Conservation (phyloP, 2,329 filamentous ascomycete species). For the Exserohilum turcica region DNA sequence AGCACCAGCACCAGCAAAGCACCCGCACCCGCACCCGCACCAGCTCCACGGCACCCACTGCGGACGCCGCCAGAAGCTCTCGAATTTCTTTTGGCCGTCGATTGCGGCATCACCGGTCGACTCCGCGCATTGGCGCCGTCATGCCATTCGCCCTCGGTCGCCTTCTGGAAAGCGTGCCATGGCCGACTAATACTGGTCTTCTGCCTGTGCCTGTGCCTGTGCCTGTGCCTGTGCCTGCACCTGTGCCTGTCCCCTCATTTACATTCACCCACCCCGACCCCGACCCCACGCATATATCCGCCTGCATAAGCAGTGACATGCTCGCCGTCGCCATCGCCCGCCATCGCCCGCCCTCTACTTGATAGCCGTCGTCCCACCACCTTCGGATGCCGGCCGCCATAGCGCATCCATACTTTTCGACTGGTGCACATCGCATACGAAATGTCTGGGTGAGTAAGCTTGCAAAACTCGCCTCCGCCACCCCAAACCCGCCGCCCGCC, state of each 20-base stretch:
- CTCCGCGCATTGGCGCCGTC: constrained; percentile 4
- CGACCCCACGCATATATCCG: constrained; percentile 23
- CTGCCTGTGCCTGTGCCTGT: not conserved
- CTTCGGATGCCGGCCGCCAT: constrained; percentile 17
- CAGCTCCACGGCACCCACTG: not conserved
- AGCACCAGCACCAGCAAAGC: not conserved
- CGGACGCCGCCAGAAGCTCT: constrained; percentile 3
- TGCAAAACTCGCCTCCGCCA: not conserved
- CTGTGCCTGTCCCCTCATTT: not conserved
- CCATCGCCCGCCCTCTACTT: not conserved
- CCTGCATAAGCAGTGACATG: constrained; percentile 21
- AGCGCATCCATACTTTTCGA: constrained; percentile 7
- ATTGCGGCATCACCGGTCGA: constrained; percentile 10
- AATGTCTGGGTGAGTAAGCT: constrained; percentile 37
- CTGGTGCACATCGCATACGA: constrained; percentile 11
- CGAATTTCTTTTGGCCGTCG: constrained; percentile 18
- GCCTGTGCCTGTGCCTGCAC: no score
- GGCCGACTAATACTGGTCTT: not conserved
- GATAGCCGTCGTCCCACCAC: not conserved
- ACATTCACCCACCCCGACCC: not conserved
- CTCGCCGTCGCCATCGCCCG: not conserved
- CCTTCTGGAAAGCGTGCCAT: constrained; percentile 1
- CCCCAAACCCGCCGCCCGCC: constrained; percentile 5
- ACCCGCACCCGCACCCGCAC: not conserved
- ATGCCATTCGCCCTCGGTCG: constrained; percentile 18